Base-by-base conservation (phyloP, 441 rosid genomes). In the Syzygium syzygioides region DNA sequence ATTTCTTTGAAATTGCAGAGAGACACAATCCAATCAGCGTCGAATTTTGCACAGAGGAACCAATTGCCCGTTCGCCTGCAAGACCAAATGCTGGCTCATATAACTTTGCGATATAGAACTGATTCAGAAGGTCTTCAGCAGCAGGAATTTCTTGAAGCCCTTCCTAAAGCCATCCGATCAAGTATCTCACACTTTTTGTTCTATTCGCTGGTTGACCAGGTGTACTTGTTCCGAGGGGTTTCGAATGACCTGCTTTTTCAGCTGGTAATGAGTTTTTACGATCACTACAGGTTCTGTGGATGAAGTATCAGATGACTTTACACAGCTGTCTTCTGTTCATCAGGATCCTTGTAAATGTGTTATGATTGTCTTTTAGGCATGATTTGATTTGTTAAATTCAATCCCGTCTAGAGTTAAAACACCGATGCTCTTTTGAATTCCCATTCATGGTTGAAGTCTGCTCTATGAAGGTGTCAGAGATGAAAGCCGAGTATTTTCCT, bases 161-260 rank as follows among this genome's bases (percentile, higher is more conserved):
- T 97, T 53, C 99, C 99, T 10, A 96, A 96, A 91, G 99, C 99
- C 59, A 97, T 97, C 89, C 93, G 94, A 79, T 96, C 99, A 30
- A 96, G 96, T 92, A 95, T 97, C 88, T 89, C 98, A 2, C 94
- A 94, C 79, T 94, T 91, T 91, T 94, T 97, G 57, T 97, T 97
- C 90, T 96, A 96, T 86, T 93, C 97, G n/a, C 93, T 95, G 13
- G 96, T 97, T 66, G 98, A 96, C 90, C 90, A 90, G 79, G 97
- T 95, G 34, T 97, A 97, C 92, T 93, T 97, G 94, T 97, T 96
- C 93, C 95, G 92, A 28, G 99, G 99, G 41, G 96, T 97, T 84
- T 96, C 99, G n/a, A 94, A 96, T 56, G 99, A 97, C 93, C 92
- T 97, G 64, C 96, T 97, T 89, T 96, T 97, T 93, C 99, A 97